Evolutionary conservation across 2,329 filamentous ascomycete species (phyloP).

Genomic region (Talaromyces sp.): DNA sequence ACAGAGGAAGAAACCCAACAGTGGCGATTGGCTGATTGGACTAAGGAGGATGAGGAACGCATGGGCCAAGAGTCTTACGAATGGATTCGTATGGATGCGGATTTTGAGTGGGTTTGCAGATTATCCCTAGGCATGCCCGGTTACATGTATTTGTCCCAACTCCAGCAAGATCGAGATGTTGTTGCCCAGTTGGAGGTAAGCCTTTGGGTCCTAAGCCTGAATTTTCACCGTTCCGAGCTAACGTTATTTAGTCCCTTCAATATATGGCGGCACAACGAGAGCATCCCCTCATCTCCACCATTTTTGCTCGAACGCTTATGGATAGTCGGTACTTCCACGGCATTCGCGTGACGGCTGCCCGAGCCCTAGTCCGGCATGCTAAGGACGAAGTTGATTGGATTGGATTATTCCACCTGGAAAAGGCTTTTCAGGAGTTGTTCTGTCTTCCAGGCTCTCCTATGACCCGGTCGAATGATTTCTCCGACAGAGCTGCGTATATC

Average conservation of each 20-base stretch:
- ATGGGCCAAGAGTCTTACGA: constrained; percentile 98
- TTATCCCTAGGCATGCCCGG: constrained; percentile 81
- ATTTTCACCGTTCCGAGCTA: constrained; percentile 6
- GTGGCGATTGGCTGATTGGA: constrained; percentile 89
- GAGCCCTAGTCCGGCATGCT: constrained; percentile 75
- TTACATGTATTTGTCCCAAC: constrained; percentile 97
- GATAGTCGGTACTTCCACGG: constrained; percentile 92
- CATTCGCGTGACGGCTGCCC: constrained; percentile 82
- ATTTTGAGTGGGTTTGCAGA: constrained; percentile 96
- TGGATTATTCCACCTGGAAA: constrained; percentile 80
- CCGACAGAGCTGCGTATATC: constrained; percentile 80
- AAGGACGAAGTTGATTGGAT: constrained; percentile 72
- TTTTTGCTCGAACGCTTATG: constrained; percentile 85
- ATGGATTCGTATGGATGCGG: constrained; percentile 97
- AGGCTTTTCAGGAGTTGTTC: constrained; percentile 84
- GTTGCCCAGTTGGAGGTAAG: constrained; percentile 73
- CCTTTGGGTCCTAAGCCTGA: neutral
- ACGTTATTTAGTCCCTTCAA: constrained; percentile 61
- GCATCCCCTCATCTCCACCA: constrained; percentile 82
- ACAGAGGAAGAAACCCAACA: constrained; percentile 76
- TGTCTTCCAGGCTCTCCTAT: constrained; percentile 78
- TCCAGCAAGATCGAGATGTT: constrained; percentile 96
- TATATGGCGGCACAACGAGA: constrained; percentile 69
- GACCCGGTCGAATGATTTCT: constrained; percentile 88
- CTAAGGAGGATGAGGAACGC: constrained; percentile 79